Percentiles rank a stretch among this genome's conserved stretches.
phyloP scores from a whole-genome alignment of 1,139 yeast genomes.

The Candida sanyaensis region DNA sequence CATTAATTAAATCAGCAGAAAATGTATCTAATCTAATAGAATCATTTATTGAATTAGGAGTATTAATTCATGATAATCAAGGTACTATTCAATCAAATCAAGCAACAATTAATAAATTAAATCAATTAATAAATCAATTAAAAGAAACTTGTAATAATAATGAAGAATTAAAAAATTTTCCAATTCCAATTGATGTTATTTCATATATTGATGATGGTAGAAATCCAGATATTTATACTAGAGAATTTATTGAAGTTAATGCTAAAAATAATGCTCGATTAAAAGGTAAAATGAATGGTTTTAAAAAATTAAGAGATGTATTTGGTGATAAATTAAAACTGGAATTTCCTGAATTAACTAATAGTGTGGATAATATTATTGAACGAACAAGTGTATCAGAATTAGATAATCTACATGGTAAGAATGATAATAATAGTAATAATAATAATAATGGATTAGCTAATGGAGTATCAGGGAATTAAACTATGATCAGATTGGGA shows the following conservation, averaged over 20 bases:
- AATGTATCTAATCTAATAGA: constrained; percentile 76
- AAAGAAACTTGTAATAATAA: constrained; percentile 18
- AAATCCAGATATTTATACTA: constrained; percentile 93
- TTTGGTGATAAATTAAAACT: constrained; percentile 67
- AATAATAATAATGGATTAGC: constrained; percentile 1
- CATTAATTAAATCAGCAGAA: constrained; percentile 53
- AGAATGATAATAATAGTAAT: not conserved
- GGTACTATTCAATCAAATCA: constrained; percentile 63
- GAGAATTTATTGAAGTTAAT: constrained; percentile 93
- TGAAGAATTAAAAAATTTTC: constrained; percentile 32
- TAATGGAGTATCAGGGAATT: not conserved
- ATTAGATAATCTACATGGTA: not conserved
- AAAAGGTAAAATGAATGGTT: constrained; percentile 76
- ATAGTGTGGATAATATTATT: constrained; percentile 37
- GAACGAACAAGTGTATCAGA: constrained; percentile 18
- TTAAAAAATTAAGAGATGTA: constrained; percentile 57
- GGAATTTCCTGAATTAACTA: constrained; percentile 75
- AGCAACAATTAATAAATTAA: constrained; percentile 44
- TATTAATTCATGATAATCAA: constrained; percentile 89
- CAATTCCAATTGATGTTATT: constrained; percentile 75
- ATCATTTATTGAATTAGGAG: constrained; percentile 84
- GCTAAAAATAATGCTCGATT: constrained; percentile 85
- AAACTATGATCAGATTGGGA: not conserved
- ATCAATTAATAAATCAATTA: constrained; percentile 41
- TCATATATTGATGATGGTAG: constrained; percentile 93